Conservation (phyloP, 129 eudicot species). For the Artemisia tridentata region DNA sequence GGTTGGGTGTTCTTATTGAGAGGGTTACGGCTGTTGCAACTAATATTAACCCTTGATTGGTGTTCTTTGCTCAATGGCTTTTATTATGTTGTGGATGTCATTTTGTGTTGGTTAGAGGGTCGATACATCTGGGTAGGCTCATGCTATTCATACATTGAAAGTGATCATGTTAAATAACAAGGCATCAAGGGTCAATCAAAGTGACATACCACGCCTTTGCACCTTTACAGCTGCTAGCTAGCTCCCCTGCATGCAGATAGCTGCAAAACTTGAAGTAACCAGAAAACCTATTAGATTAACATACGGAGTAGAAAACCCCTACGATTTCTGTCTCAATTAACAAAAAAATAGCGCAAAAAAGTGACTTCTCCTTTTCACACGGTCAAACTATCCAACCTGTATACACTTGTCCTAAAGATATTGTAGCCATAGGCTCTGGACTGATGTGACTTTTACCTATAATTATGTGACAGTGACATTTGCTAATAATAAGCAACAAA, state of each 20-base stretch:
- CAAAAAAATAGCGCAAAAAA: background rate
- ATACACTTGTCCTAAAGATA: slow-evolving; percentile 71
- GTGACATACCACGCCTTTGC: slow-evolving; percentile 96
- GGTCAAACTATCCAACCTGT: slow-evolving; percentile 55
- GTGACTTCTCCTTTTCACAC: background rate
- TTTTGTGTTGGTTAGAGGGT: too few relatives aligned
- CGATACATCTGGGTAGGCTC: too few relatives aligned
- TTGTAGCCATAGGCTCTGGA: slow-evolving; percentile 87
- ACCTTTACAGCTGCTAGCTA: slow-evolving; percentile 97
- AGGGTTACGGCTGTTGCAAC: too few relatives aligned
- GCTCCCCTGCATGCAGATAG: slow-evolving; percentile 97
- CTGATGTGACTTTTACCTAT: too few relatives aligned
- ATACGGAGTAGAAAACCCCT: background rate
- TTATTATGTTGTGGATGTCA: too few relatives aligned
- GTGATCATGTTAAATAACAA: slow-evolving; percentile 86
- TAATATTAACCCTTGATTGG: too few relatives aligned
- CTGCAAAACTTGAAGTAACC: slow-evolving; percentile 76
- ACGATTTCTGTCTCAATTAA: too few relatives aligned
- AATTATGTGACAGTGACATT: too few relatives aligned
- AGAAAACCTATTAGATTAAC: slow-evolving; percentile 23
- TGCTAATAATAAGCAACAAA: too few relatives aligned
- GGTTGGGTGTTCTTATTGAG: too few relatives aligned
- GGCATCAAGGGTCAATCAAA: slow-evolving; percentile 85
- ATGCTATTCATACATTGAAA: too few relatives aligned
- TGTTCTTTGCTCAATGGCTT: too few relatives aligned